A percentile compares a stretch with the other conserved stretches of the same genome.
These are phyloP conservation scores for Gastroboletus turbinatus DNA, from an alignment of 1,284 basidiomycete genomes.

Conservation along the genomic window DNA sequence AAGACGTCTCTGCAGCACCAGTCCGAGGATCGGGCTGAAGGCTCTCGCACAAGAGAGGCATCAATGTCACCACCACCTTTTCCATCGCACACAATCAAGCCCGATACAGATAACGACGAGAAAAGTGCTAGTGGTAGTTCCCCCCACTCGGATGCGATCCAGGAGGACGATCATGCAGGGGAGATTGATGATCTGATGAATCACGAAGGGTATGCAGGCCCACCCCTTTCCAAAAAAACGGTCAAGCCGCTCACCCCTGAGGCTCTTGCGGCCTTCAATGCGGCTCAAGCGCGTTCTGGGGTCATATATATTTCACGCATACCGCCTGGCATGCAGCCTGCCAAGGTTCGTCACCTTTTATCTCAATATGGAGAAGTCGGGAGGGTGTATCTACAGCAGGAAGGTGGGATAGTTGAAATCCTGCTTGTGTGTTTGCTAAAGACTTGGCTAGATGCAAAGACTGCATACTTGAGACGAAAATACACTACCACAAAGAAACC, in stretches of 20 bases:
- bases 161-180: slow-evolving; percentile 2
- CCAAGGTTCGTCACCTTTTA: slow-evolving; percentile 94
- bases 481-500: slow-evolving; percentile 80
- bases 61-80: not conserved
- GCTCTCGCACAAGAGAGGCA: not conserved
- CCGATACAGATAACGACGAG: not conserved
- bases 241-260: slow-evolving; percentile 72
- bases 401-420: slow-evolving; percentile 53
- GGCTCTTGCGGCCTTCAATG: slow-evolving; percentile 69
- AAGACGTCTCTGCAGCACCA: not conserved
- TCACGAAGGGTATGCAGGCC: slow-evolving; percentile 56
- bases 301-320: slow-evolving; percentile 95
- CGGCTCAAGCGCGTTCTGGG: slow-evolving; percentile 70
- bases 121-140: not conserved
- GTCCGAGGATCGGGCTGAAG: not conserved
- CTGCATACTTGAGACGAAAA: slow-evolving; percentile 74
- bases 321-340: slow-evolving; percentile 98
- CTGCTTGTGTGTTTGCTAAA: slow-evolving; percentile 8
- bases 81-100: not conserved
- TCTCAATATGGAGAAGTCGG: slow-evolving; percentile 81
- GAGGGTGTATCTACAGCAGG: slow-evolving; percentile 84
- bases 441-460: slow-evolving; percentile 62
- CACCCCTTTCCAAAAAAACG: slow-evolving; percentile 40
- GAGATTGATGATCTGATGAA: slow-evolving; percentile 48
- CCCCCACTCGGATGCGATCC: slow-evolving; percentile 1